Evolutionary conservation across 2,329 filamentous ascomycete genomes (phyloP), one percentile per base, ranked within the genome.

Genomic region (Talaromyces sp.): DNA sequence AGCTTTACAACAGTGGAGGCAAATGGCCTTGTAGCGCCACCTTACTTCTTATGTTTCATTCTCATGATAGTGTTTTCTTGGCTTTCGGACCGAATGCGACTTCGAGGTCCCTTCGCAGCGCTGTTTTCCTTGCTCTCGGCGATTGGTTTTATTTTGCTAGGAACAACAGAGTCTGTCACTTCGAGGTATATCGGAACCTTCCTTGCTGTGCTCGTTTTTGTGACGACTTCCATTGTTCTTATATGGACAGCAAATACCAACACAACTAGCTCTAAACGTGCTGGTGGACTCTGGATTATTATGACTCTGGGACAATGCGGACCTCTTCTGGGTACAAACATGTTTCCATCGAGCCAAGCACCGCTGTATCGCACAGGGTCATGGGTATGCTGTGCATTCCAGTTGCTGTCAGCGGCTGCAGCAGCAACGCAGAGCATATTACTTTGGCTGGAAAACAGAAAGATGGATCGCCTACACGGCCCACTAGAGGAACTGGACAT

Each of bases 71-170:
- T 65, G 9, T 60, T 71, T 55, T 72, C 69, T 60, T 74, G 70
- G 59, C 62, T 77, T 5, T 77, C 76, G 5, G 77, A 79, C 62
- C 69, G 67, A 27, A 60, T 73, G 30, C 68, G 71, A 49, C 63
- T 76, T 63, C 72, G 77, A 22, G 77, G 78, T 0, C 77, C 75
- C 1, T 78, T 78, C 61, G 70, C 73, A 59, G 71, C 68, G 22
- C 64, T 72, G 22, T 71, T 73, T 44, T 72, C 72, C 3, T 60
- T 74, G 2, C 64, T 78, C 19, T 71, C 73, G 0, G 75, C 72
- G 2, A 67, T 78, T 7, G 77, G 76, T 6, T 79, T 76, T 68
- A 72, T 79, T 62, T 67, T 79, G 22, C 75, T 75, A 19, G 76
- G 73, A 9, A 77, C 71, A 7, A 73, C 73, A 1, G 66, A 65